Base-by-base conservation (phyloP, 352 stramenopile genomes). In the Peronospora belbahrii region DNA sequence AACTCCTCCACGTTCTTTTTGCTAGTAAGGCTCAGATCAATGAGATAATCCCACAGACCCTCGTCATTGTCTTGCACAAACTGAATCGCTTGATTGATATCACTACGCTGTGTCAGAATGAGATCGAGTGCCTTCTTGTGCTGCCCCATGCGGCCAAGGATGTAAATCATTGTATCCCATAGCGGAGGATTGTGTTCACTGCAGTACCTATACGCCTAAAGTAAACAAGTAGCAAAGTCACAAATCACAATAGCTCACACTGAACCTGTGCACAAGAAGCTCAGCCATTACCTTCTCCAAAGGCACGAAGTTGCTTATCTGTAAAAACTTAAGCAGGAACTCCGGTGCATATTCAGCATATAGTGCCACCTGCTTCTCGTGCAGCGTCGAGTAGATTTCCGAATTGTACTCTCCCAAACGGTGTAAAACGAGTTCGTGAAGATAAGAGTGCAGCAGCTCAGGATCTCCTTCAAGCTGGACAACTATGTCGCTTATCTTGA, bases 151-250 rank as follows among this genome's bases (percentile, higher is more conserved):
- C 81, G 81, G 15, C 81, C 78, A 19, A 92, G 48, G 40, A 89
- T 85, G 56, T 88, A 92, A 48, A 92, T 89, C 81, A 92, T 92
- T 9, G 81, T 74, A 38, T 88, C 77, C 77, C 77, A 92, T 1
- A 89, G 52, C 15, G 81, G 81, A 30, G 81, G 80, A 23, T 31
- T 67, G 8, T 75, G 81, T 14, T 87, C 71, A 23, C 65, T 83
- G 46, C 81, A 92, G 56, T 85, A 89, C 48, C 78, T 74, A 52
- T 75, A 92, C 6, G 76, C 77, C 76, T 91, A 37, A 20, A 36
- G 47, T 40, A 20, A 15, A 36, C 30, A 27, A 35, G 36, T 7
- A 39, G 56, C 3, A 53, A 13, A 18, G 23, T 4, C 3, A 17
- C 2, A 24, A 43, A 22, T 38, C 34, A 43, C 20, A 28, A 38